A percentile compares a stretch with the other conserved stretches of the same genome.
Conservation (phyloP, 2,329 filamentous ascomycete genomes). For the Ophiostoma sp. region DNA sequence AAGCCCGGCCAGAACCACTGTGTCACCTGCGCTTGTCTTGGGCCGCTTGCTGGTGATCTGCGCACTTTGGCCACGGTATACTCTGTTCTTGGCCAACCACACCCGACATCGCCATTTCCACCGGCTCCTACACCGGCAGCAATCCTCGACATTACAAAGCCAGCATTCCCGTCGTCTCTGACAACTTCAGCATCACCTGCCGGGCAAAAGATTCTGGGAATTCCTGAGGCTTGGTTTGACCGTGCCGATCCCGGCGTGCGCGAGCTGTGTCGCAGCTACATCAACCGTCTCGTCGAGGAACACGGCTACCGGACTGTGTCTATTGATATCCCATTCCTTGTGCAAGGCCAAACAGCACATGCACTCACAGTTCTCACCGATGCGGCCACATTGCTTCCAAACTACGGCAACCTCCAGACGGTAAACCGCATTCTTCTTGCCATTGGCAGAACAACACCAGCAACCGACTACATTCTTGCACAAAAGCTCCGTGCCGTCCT, state of each 20-base stretch:
- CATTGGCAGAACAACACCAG: slow-evolving; percentile 56
- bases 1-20: slow-evolving; percentile 55
- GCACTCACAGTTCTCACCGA: slow-evolving; percentile 69
- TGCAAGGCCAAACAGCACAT: slow-evolving; percentile 66
- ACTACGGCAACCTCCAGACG: slow-evolving; percentile 46
- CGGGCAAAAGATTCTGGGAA: slow-evolving; percentile 47
- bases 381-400: slow-evolving; percentile 41
- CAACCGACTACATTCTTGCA: slow-evolving; percentile 62
- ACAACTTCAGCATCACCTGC: not conserved
- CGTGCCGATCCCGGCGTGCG: slow-evolving; percentile 41
- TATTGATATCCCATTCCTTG: slow-evolving; percentile 53
- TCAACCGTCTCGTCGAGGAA: slow-evolving; percentile 50
- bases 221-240: slow-evolving; percentile 60
- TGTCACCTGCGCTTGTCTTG: slow-evolving; percentile 58
- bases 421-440: slow-evolving; percentile 63
- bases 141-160: slow-evolving; percentile 27
- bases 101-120: slow-evolving; percentile 54
- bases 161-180: slow-evolving; percentile 14
- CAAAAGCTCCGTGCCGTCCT: slow-evolving; percentile 64
- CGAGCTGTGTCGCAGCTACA: slow-evolving; percentile 38
- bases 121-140: slow-evolving; percentile 31
- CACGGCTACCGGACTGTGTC: slow-evolving; percentile 51
- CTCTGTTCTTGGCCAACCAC: slow-evolving; percentile 58
- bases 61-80: slow-evolving; percentile 62
- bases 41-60: slow-evolving; percentile 63